Conservation (phyloP, 1,284 basidiomycete species). For the Leccinum subrobustum region DNA sequence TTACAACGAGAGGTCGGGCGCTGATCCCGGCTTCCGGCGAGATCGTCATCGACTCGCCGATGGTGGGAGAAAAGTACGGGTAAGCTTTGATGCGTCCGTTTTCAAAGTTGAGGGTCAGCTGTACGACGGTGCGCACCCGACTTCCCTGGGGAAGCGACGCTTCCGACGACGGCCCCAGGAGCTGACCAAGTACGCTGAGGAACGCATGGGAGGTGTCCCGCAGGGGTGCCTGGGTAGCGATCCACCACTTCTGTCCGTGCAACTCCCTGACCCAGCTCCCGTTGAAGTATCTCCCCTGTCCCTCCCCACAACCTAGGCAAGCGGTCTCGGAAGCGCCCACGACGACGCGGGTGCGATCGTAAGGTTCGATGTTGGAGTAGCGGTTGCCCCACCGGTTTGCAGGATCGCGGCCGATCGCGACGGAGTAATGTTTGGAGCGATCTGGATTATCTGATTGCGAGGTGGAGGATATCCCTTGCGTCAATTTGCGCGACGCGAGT, state of each 20-base stretch:
- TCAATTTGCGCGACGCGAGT: conserved; percentile 21
- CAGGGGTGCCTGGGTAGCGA: conserved; percentile 80
- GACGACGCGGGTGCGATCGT: conserved; percentile 73
- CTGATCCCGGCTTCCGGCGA: conserved; percentile 43
- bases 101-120: conserved; percentile 72
- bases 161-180: conserved; percentile 40
- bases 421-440: conserved; percentile 51
- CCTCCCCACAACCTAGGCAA: conserved; percentile 25
- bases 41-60: conserved; percentile 56
- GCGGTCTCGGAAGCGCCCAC: conserved; percentile 32
- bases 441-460: conserved; percentile 26
- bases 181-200: conserved; percentile 62
- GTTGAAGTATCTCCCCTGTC: conserved; percentile 64
- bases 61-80: conserved; percentile 63
- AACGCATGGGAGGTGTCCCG: conserved; percentile 70
- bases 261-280: conserved; percentile 81
- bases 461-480: conserved; percentile 23
- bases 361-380: conserved; percentile 73
- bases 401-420: conserved; percentile 45
- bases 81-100: conserved; percentile 68
- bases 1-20: conserved; percentile 51
- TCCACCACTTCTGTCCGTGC: conserved; percentile 74
- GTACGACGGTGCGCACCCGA: conserved; percentile 71
- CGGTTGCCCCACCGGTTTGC: conserved; percentile 57
- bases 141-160: conserved; percentile 27